These are phyloP conservation scores for Kwoniella dejecticola DNA, from an alignment of 768 basidiomycete genomes.

Conservation along the genomic window DNA sequence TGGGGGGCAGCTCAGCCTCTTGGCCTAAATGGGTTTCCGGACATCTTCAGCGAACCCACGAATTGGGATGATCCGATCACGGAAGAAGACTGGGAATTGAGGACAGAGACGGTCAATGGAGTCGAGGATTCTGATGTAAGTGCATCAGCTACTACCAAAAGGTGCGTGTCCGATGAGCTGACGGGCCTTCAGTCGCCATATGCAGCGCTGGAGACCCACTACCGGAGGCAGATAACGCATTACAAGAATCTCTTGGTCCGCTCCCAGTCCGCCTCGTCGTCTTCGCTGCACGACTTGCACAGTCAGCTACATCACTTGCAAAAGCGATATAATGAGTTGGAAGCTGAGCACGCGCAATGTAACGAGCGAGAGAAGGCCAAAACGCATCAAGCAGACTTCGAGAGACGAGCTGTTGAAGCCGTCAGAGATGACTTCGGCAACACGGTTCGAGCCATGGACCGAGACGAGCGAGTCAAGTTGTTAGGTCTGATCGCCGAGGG, in stretches of 20 bases:
- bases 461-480: constrained; percentile 27
- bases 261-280: constrained; percentile 31
- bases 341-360: constrained; percentile 23
- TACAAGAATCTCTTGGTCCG: constrained; percentile 34
- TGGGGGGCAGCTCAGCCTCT: constrained; percentile 10
- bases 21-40: constrained; percentile 7
- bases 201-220: constrained; percentile 10
- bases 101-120: constrained; percentile 29
- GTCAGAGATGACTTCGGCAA: not conserved
- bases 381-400: not conserved
- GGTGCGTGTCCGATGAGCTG: not conserved
- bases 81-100: constrained; percentile 32
- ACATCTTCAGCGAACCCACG: constrained; percentile 17
- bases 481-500: constrained; percentile 33
- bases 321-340: constrained; percentile 13
- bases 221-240: constrained; percentile 26
- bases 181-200: constrained; percentile 11
- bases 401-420: not conserved
- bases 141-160: not conserved
- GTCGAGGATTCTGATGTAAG: constrained; percentile 18
- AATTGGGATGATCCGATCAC: constrained; percentile 20
- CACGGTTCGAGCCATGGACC: constrained; percentile 14
- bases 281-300: constrained; percentile 32
- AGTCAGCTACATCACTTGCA: constrained; percentile 21
- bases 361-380: not conserved